phyloP scores from a whole-genome alignment of 257 asterid species.

The Asclepias syriaca region DNA sequence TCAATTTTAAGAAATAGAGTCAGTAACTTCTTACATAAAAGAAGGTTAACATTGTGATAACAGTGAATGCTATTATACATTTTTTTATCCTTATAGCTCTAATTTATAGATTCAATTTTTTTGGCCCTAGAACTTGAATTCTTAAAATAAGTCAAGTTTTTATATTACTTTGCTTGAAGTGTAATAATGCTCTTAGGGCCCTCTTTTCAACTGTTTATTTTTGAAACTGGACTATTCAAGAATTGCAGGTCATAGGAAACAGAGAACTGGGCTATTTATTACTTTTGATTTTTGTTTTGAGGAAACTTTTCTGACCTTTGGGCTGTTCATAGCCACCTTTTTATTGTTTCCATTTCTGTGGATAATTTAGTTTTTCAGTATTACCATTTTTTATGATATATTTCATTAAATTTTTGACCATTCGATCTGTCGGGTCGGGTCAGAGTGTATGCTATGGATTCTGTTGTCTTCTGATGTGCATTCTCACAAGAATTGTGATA shows the following conservation, averaged over 20 bases:
- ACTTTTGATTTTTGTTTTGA: background rate
- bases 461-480: background rate
- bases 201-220: background rate
- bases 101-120: background rate
- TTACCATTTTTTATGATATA: background rate
- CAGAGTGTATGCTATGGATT: background rate
- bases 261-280: background rate
- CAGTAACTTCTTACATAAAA: background rate
- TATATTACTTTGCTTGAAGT: background rate
- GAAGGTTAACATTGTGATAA: background rate
- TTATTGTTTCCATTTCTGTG: background rate
- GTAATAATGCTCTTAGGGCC: background rate
- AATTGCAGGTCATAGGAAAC: background rate
- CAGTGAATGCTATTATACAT: background rate
- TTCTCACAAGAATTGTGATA: background rate
- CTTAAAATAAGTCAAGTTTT: background rate
- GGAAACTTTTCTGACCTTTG: background rate
- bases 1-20: no score
- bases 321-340: background rate
- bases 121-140: background rate
- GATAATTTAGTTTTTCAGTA: background rate
- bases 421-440: background rate
- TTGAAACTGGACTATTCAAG: background rate
- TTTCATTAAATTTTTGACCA: background rate
- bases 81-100: background rate